These are phyloP conservation scores for Nicotiana obtusifolia DNA, from an alignment of 257 asterid genomes.

Conservation along the genomic window DNA sequence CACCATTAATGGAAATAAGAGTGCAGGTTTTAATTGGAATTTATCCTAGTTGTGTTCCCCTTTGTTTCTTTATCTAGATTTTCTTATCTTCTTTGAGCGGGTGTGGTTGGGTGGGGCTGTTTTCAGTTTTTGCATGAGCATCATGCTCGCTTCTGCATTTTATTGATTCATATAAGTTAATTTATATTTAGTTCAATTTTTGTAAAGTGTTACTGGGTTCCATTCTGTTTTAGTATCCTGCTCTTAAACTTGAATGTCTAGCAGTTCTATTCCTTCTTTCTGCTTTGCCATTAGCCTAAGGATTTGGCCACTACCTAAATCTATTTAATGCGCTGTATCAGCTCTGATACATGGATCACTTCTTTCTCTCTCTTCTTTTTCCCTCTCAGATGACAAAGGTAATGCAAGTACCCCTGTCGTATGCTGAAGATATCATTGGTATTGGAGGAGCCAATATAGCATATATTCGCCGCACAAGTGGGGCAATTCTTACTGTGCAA, in stretches of 20 bases:
- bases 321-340: neutral
- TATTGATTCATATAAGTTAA: neutral
- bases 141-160: neutral
- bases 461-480: conserved; percentile 69
- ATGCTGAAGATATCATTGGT: conserved; percentile 90
- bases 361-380: neutral
- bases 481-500: conserved; percentile 72
- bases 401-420: conserved; percentile 75
- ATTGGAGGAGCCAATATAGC: conserved; percentile 68
- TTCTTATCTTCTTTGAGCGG: neutral
- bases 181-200: neutral
- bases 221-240: neutral
- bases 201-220: neutral
- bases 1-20: neutral
- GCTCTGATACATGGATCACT: neutral
- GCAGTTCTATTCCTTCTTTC: neutral
- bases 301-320: neutral
- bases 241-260: neutral
- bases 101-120: neutral
- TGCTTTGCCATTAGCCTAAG: neutral
- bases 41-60: neutral
- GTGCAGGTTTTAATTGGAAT: neutral
- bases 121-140: neutral
- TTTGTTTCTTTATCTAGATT: neutral
- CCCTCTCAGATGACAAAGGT: conserved; percentile 60